Evolutionary conservation across 2,329 filamentous ascomycete species (phyloP), one percentile per base, ranked within the genome.

Genomic region (Daldinia sp.): DNA sequence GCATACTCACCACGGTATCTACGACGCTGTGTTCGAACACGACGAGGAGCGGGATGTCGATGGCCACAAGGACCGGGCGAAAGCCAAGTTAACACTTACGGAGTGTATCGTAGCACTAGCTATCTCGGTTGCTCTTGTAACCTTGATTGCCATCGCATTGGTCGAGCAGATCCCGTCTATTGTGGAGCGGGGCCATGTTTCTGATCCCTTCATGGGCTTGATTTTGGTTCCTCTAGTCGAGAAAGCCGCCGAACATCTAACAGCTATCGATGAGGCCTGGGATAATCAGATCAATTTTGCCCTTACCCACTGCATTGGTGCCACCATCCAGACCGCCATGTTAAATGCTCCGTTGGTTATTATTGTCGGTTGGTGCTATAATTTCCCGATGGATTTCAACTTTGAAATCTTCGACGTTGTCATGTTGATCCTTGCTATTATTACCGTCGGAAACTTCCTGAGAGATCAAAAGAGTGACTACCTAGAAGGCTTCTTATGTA

Each of bases 401-500:
- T 97, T 97, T 74, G 91, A 95, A 70, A 83, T 93, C 11, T 97
- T 97, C 80, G 92, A 96, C 79, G 85, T 96, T 17, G 85, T 90
- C 58, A 84, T 96, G 66, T 81, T 97, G 7, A 87, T 97, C 58
- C 83, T 97, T 21, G 87, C 92, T 25, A 94, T 97, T 70, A 81
- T 97, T 39, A 92, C 93, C 0, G 91, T 96, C 34, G 93, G 93
- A 1, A 92, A 93, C 64, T 96, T 97, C 78, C 79, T 97, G 56
- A 84, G 93, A 50, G 94, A 97, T 74, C 88, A 92, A 68, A 94
- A 95, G 82, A 92, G 88, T 64, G 96, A 97, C 74, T 97, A 96
- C 73, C 84, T 97, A 3, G 94, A 97, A 76, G 94, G 94, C 1
- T 85, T 87, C 21, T 83, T 97, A 15, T 92, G 92, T 68, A 86